A percentile compares a stretch with the other conserved stretches of the same genome.
Evolutionary conservation across 805 yeast species (phyloP).

Genomic region (Ogataea corticis): DNA sequence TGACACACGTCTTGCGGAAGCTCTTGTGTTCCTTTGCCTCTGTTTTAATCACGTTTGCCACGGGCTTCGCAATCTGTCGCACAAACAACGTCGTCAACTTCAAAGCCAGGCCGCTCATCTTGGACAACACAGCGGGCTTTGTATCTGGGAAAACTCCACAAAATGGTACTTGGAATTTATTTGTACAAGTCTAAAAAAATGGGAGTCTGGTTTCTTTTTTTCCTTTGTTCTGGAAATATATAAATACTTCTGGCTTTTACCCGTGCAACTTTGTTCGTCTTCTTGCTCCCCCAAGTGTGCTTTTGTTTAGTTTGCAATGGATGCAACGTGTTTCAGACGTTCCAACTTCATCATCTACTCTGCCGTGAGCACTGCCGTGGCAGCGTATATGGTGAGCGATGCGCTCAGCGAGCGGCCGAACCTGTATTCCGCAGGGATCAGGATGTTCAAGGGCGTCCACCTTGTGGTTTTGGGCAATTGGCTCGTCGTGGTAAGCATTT

Average conservation of each 20-base stretch:
- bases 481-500: conserved; percentile 35
- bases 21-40: conserved; percentile 73
- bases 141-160: not conserved
- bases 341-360: conserved; percentile 25
- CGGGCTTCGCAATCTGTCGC: conserved; percentile 77
- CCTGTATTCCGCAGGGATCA: conserved; percentile 48
- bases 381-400: conserved; percentile 36
- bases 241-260: not conserved
- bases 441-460: conserved; percentile 51
- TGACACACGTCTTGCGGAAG: conserved; percentile 63
- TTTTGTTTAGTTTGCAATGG: conserved; percentile 3
- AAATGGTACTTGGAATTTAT: not conserved
- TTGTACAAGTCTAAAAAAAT: not conserved
- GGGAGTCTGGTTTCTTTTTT: not conserved
- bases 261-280: not conserved
- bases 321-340: conserved; percentile 7
- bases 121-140: not conserved
- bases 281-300: not conserved
- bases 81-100: conserved; percentile 71
- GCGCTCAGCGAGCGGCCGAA: conserved; percentile 48
- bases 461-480: conserved; percentile 45
- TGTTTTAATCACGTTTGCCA: conserved; percentile 66
- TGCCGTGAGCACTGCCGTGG: conserved; percentile 36
- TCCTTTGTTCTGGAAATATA: not conserved
- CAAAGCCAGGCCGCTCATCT: conserved; percentile 75